Evolutionary conservation across 2,329 filamentous ascomycete genomes (phyloP).

Genomic region (Cercospora zeae-maydis): DNA sequence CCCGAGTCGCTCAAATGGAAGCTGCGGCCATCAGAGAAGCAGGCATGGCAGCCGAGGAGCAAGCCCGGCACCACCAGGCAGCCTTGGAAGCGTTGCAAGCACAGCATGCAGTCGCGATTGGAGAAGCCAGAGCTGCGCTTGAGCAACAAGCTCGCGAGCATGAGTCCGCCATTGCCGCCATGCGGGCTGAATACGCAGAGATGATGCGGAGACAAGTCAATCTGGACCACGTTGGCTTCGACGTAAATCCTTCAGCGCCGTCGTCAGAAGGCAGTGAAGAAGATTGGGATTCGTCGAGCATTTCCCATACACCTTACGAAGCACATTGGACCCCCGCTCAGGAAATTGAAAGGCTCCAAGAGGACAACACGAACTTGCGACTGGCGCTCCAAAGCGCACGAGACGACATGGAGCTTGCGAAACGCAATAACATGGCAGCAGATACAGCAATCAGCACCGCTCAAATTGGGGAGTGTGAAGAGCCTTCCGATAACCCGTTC

Average conservation of each 20-base stretch:
- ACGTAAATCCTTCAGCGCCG: conserved; percentile 17
- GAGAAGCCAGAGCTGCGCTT: conserved; percentile 13
- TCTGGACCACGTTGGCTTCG: conserved; percentile 12
- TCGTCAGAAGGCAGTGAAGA: conserved; percentile 20
- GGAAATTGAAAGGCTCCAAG: conserved; percentile 11
- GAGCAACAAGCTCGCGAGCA: conserved; percentile 18
- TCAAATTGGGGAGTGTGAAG: neutral
- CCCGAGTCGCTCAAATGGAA: conserved; percentile 21
- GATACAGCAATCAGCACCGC: neutral
- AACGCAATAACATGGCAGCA: neutral
- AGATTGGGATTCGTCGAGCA: conserved; percentile 10
- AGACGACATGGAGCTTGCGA: conserved; percentile 5
- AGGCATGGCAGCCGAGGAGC: conserved; percentile 16
- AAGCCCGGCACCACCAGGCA: conserved; percentile 15
- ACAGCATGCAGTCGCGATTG: conserved; percentile 16
- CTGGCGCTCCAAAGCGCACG: conserved; percentile 17
- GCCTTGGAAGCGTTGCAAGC: conserved; percentile 13
- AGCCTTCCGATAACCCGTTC: conserved; percentile 10
- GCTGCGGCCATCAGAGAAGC: conserved; percentile 19
- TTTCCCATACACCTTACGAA: conserved; percentile 14
- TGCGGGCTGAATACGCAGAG: conserved; percentile 13
- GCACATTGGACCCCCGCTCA: conserved; percentile 14
- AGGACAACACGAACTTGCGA: conserved; percentile 20
- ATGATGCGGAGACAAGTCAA: conserved; percentile 3
- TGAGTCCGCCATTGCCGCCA: conserved; percentile 12